These are phyloP conservation scores for Stephanodiscus triporus DNA, from an alignment of 108 stramenopile species.

Conservation along the genomic window DNA sequence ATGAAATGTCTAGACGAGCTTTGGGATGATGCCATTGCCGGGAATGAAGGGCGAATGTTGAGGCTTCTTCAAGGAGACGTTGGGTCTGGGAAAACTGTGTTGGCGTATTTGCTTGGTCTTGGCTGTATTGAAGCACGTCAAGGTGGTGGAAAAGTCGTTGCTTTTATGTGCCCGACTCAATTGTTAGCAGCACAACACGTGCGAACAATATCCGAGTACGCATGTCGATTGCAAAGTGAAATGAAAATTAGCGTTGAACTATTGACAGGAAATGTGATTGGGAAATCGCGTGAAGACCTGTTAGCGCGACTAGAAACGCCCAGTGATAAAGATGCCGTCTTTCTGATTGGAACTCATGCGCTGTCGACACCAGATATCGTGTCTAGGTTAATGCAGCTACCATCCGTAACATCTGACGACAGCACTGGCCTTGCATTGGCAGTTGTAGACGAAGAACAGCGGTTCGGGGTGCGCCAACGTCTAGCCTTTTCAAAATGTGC, in stretches of 20 bases:
- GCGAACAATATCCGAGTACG: slow-evolving; percentile 33
- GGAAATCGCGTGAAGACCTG: slow-evolving; percentile 21
- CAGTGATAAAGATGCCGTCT: slow-evolving; percentile 14
- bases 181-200: slow-evolving; percentile 63
- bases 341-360: slow-evolving; percentile 65
- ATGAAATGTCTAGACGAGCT: slow-evolving; percentile 40
- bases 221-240: slow-evolving; percentile 28
- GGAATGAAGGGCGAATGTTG: slow-evolving; percentile 53
- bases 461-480: slow-evolving; percentile 68
- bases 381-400: slow-evolving; percentile 11
- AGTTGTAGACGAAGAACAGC: slow-evolving; percentile 76
- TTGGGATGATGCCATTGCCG: slow-evolving; percentile 54
- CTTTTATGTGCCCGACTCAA: slow-evolving; percentile 63
- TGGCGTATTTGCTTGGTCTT: slow-evolving; percentile 59
- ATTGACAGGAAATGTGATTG: slow-evolving; percentile 21
- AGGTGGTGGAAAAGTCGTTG: slow-evolving; percentile 49
- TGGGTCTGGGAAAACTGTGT: slow-evolving; percentile 69
- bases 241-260: slow-evolving; percentile 28
- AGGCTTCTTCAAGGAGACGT: slow-evolving; percentile 70
- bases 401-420: no score
- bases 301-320: slow-evolving; percentile 37
- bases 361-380: slow-evolving; percentile 49
- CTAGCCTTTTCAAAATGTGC: slow-evolving; percentile 55
- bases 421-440: slow-evolving; percentile 57
- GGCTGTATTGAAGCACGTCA: slow-evolving; percentile 50